These are phyloP conservation scores for Plantago elongata DNA, from an alignment of 257 asterid species.

Conservation along the genomic window DNA sequence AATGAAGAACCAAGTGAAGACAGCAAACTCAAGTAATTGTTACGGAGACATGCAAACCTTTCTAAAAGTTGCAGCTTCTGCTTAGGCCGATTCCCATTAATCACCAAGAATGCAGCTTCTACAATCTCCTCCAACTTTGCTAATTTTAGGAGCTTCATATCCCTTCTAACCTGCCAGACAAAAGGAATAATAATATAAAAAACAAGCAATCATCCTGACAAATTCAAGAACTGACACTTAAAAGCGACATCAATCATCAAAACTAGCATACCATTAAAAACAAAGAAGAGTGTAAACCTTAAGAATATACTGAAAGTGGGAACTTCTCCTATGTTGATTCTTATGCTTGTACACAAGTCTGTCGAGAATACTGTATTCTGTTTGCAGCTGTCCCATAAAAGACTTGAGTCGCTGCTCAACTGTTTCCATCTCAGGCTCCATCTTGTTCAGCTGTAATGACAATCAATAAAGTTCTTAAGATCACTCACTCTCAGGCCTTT, in stretches of 20 bases:
- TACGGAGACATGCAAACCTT: slow-evolving; percentile 30
- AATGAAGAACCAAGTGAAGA: no score
- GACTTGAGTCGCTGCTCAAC: slow-evolving; percentile 49
- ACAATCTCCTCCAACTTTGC: slow-evolving; percentile 66
- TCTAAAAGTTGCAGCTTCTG: slow-evolving; percentile 85
- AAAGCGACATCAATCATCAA: neutral
- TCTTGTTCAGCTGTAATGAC: no score
- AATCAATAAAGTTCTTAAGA: neutral
- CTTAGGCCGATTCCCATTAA: slow-evolving; percentile 73
- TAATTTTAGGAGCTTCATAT: slow-evolving; percentile 66
- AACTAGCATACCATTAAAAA: neutral
- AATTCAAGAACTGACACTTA: neutral
- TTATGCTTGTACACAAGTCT: slow-evolving; percentile 84
- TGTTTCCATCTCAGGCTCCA: no score
- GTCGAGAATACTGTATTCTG: slow-evolving; percentile 70
- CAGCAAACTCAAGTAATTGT: no score
- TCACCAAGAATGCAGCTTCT: slow-evolving; percentile 56
- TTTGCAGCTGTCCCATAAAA: slow-evolving; percentile 53
- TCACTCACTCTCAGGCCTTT: no score
- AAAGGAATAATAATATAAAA: neutral
- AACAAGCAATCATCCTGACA: no score
- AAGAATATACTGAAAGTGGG: slow-evolving; percentile 71
- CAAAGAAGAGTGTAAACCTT: slow-evolving; percentile 38
- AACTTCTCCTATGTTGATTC: slow-evolving; percentile 79
- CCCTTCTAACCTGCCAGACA: slow-evolving; percentile 68